Evolutionary conservation across 225 moss, liverwort and hornwort species (phyloP).

Genomic region (Physcomitrium patens): DNA sequence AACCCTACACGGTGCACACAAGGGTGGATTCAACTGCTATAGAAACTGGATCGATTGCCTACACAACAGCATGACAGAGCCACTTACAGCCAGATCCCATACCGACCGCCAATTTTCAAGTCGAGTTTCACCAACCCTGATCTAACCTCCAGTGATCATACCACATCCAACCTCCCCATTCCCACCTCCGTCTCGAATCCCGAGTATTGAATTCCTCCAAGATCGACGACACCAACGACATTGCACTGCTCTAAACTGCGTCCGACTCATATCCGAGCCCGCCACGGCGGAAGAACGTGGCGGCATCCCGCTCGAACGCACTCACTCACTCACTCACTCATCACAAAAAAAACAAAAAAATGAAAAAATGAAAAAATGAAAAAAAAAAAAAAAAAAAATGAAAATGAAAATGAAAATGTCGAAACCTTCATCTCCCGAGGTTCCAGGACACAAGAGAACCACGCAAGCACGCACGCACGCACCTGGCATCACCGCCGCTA

Average conservation of each 20-base stretch:
- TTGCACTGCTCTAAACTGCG: neutral
- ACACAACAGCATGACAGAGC: neutral
- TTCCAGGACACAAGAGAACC: neutral
- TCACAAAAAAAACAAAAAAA: too few relatives aligned
- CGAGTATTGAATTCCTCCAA: neutral
- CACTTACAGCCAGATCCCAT: neutral
- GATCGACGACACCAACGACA: neutral
- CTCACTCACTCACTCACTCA: neutral
- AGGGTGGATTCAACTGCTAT: neutral
- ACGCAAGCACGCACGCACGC: slow-evolving; percentile 20
- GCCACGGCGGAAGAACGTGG: neutral
- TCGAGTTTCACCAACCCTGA: neutral
- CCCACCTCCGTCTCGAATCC: slow-evolving; percentile 1
- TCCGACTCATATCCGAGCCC: neutral
- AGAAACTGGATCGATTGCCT: slow-evolving; percentile 18
- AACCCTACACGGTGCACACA: slow-evolving; percentile 1
- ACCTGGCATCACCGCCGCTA: slow-evolving; percentile 40
- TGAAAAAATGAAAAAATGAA: too few relatives aligned
- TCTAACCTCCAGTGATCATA: neutral
- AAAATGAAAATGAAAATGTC: neutral
- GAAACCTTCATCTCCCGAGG: neutral
- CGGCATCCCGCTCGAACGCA: slow-evolving; percentile 3
- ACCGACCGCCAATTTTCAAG: slow-evolving; percentile 5
- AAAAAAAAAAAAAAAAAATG: too few relatives aligned
- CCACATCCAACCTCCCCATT: neutral